A percentile compares a stretch with the other conserved stretches of the same genome.
Conservation (phyloP, 108 stramenopile species). For the Chaetoceros muelleri region DNA sequence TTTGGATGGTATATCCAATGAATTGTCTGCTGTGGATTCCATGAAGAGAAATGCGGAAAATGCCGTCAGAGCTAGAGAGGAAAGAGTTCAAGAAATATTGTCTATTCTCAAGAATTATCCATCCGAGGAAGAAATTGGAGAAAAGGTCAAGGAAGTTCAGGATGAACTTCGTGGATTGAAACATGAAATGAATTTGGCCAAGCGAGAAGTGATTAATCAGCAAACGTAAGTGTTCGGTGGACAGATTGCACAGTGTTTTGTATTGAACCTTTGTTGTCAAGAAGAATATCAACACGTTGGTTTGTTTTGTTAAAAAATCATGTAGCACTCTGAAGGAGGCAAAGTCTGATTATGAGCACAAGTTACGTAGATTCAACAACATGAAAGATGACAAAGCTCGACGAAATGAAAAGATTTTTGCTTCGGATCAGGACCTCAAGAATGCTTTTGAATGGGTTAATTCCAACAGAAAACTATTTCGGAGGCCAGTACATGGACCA, state of each 20-base stretch:
- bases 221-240: neutral
- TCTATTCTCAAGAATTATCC: constrained; percentile 20
- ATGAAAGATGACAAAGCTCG: constrained; percentile 51
- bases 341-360: constrained; percentile 14
- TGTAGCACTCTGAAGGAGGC: too few species aligned
- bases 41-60: constrained; percentile 22
- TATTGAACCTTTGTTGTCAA: too few species aligned
- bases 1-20: constrained; percentile 36
- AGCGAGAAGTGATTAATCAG: constrained; percentile 9
- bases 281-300: too few species aligned
- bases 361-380: constrained; percentile 16
- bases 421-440: constrained; percentile 20
- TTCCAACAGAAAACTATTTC: constrained; percentile 52
- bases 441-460: constrained; percentile 43
- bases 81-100: constrained; percentile 24
- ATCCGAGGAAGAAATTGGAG: constrained; percentile 31
- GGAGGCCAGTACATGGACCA: constrained; percentile 66
- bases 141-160: constrained; percentile 15
- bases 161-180: constrained; percentile 11
- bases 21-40: constrained; percentile 29
- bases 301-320: too few species aligned
- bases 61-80: constrained; percentile 25
- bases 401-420: constrained; percentile 31
- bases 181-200: constrained; percentile 18
- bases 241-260: too few species aligned